Base-by-base conservation (phyloP, 257 asterid genomes). In the Nicotiana benthamiana region DNA sequence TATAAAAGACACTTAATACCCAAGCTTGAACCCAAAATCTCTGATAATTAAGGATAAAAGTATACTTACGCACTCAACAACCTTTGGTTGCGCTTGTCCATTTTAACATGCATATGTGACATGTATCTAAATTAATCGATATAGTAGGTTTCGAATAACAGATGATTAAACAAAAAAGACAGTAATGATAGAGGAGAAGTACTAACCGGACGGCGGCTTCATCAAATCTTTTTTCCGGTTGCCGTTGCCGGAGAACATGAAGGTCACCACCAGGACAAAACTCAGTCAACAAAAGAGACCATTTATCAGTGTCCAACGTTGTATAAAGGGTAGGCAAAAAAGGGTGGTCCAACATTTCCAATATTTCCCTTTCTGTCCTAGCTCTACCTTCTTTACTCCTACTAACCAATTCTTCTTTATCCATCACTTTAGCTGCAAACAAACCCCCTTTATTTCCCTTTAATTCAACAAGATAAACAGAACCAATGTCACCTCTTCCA, bases 201-300 rank as follows among this genome's bases (percentile, higher is more conserved):
- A 81, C 91, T 91, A 27, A 93, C 98, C 93, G 86, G 87, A 93
- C 93, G 5, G 85, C 88, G 63, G 89, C 88, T 85, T 89, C 91
- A 6, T 82, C 75, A 18, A 93, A 92, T 66, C 94, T 86, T 43
- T 84, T 86, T 18, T 81, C 91, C 27, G 93, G 97, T 30, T 87
- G 95, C 28, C 86, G 86, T 86, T 92, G 97, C 54, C 97, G 92
- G 84, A 91, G 95, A 67, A 93, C 60, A 48, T 93, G 98, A 16
- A 92, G 97, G 83, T 92, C 95, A 6, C 98, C 96, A 12, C 98
- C 98, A 53, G 92, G 93, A 65, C 98, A 93, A 81, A 86, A 93
- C 82, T 92, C 93, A 1, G 96, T 92, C 82, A 92, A 80, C 87
- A 92, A 86, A 79, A 97, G 91, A 0, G 90, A 87, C 98, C 96